A percentile compares a stretch with the other conserved stretches of the same genome.
Evolutionary conservation across 140 eudicot genomes (phyloP).

Genomic region (Anethum foeniculum): DNA sequence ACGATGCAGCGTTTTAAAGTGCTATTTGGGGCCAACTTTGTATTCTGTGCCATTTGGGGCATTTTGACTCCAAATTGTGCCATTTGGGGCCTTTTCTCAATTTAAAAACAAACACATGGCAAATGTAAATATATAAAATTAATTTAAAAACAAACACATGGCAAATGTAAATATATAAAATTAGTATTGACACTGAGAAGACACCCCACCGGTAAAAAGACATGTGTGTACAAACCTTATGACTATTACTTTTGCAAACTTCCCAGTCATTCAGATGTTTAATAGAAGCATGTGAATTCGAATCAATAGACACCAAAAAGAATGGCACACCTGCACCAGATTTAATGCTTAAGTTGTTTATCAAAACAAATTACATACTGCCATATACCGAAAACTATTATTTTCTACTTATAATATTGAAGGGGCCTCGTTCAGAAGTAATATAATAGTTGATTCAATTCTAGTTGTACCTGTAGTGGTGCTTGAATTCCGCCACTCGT

Average conservation of each 20-base stretch:
- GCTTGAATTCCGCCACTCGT: slow-evolving; percentile 75
- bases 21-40: too few species aligned
- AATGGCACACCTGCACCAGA: slow-evolving; percentile 61
- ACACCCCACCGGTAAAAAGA: too few species aligned
- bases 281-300: slow-evolving; percentile 50
- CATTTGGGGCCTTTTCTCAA: too few species aligned
- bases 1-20: too few species aligned
- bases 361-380: not conserved
- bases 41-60: too few species aligned
- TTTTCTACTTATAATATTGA: not conserved
- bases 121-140: too few species aligned
- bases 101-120: not conserved
- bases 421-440: not conserved
- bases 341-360: not conserved
- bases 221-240: slow-evolving; percentile 39
- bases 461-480: slow-evolving; percentile 72
- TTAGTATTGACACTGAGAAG: not conserved
- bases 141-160: not conserved
- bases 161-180: too few species aligned
- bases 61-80: too few species aligned
- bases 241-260: slow-evolving; percentile 45
- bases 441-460: slow-evolving; percentile 10
- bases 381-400: not conserved
- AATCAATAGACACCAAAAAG: slow-evolving; percentile 59
- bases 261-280: slow-evolving; percentile 67